Evolutionary conservation across 805 yeast species (phyloP).

Genomic region (Groenewaldozyma salmanticensis): DNA sequence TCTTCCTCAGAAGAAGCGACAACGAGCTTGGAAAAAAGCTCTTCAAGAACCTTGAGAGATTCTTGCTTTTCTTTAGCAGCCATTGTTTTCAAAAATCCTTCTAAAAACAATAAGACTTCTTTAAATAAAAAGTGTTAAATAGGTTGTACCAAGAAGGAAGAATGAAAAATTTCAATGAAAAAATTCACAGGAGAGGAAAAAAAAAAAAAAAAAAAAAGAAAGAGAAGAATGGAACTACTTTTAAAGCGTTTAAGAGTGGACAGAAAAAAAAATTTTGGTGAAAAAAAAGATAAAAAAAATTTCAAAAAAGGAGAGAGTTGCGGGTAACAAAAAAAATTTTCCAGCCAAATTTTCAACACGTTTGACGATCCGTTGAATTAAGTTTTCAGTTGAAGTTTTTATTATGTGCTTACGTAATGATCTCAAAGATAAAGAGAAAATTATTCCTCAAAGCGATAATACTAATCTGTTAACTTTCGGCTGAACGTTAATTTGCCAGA

Average conservation of each 20-base stretch:
- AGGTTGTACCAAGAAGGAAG: neutral
- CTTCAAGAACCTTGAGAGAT: slow-evolving; percentile 65
- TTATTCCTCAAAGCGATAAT: no score
- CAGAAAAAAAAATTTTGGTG: neutral
- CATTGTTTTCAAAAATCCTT: slow-evolving; percentile 7
- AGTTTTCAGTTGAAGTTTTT: no score
- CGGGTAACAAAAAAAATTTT: no score
- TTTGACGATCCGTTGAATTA: no score
- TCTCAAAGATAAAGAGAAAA: no score
- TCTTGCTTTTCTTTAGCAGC: slow-evolving; percentile 15
- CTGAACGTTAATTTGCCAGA: no score
- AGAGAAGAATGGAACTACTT: neutral
- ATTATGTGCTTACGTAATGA: no score
- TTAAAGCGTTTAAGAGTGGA: neutral
- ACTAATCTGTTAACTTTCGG: no score
- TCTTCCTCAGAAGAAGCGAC: slow-evolving; percentile 73
- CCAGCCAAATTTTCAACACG: no score
- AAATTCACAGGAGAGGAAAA: neutral
- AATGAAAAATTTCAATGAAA: neutral
- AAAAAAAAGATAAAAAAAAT: slow-evolving; percentile 1
- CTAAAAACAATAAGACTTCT: neutral
- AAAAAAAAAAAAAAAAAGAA: slow-evolving; percentile 1
- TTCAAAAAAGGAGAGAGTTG: neutral
- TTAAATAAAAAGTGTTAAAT: slow-evolving; percentile 1
- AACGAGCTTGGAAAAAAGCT: slow-evolving; percentile 84